Evolutionary conservation across 1,284 basidiomycete species (phyloP).

Genomic region (Cutaneotrichosporon mucoides): DNA sequence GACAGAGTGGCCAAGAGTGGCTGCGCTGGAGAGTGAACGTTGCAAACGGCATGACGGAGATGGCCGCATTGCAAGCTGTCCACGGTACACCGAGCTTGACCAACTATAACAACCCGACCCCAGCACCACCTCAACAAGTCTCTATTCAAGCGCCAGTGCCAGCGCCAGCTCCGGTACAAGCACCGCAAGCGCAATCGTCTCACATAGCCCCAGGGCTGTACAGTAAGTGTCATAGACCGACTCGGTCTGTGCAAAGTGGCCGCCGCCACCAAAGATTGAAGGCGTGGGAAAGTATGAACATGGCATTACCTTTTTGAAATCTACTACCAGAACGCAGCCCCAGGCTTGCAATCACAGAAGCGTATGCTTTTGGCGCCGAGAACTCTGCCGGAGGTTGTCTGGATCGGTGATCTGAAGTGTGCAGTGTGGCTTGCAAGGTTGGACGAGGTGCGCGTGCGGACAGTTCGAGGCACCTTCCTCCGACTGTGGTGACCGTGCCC

Average conservation of each 20-base stretch:
- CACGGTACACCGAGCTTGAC: background rate
- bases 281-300: conserved; percentile 6
- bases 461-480: no score
- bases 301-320: conserved; percentile 4
- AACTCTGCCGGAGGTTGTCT: background rate
- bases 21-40: conserved; percentile 24
- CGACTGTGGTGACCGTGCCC: background rate
- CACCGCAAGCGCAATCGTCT: background rate
- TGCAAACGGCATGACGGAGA: conserved; percentile 23
- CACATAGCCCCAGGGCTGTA: background rate
- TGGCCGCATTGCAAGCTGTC: conserved; percentile 15
- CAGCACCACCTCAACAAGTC: background rate
- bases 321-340: conserved; percentile 1
- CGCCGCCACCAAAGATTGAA: no score
- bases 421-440: background rate
- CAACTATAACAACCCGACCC: no score
- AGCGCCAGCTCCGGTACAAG: background rate
- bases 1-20: conserved; percentile 28
- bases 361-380: background rate
- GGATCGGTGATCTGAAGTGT: background rate
- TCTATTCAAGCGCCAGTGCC: background rate
- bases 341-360: background rate
- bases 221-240: conserved; percentile 3
- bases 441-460: background rate
- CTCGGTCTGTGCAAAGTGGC: background rate